Conservation (phyloP, 495 filamentous ascomycete genomes). For the Lasiosphaeris hirsuta region DNA sequence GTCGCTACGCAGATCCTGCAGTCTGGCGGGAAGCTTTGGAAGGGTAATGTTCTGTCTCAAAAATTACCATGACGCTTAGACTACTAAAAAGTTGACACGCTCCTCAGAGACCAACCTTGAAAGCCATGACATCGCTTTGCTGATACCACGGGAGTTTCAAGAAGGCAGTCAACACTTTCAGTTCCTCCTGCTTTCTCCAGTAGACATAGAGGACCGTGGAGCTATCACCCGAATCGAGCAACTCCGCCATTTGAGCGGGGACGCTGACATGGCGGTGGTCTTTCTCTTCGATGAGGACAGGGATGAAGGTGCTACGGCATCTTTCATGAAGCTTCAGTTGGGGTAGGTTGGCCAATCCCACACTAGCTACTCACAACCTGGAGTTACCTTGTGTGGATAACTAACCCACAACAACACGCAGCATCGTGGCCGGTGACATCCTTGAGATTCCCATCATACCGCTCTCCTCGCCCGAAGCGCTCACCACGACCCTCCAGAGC, state of each 20-base stretch:
- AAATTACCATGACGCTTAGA: no score
- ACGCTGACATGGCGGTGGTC: slow-evolving; percentile 45
- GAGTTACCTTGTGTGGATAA: background rate
- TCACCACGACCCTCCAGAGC: slow-evolving; percentile 25
- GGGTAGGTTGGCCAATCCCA: slow-evolving; percentile 29
- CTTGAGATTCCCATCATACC: slow-evolving; percentile 35
- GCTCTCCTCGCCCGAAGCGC: slow-evolving; percentile 24
- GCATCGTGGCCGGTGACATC: slow-evolving; percentile 23
- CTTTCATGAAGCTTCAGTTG: slow-evolving; percentile 44
- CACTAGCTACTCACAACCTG: background rate
- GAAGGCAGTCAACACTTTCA: slow-evolving; percentile 30
- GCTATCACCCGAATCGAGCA: slow-evolving; percentile 44
- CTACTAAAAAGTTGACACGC: background rate
- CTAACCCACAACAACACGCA: slow-evolving; percentile 3
- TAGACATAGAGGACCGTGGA: slow-evolving; percentile 34
- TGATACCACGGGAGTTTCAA: slow-evolving; percentile 21
- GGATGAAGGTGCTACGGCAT: slow-evolving; percentile 21
- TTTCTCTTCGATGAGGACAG: slow-evolving; percentile 48
- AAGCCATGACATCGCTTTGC: slow-evolving; percentile 55
- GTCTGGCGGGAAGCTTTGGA: slow-evolving; percentile 35
- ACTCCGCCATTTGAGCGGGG: slow-evolving; percentile 43
- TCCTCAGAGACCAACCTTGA: slow-evolving; percentile 45
- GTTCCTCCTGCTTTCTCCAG: slow-evolving; percentile 52
- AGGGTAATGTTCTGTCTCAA: slow-evolving; percentile 39
- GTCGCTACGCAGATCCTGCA: slow-evolving; percentile 44